Evolutionary conservation across 78 protist genomes (phyloP).

Genomic region (Guillardia theta): DNA sequence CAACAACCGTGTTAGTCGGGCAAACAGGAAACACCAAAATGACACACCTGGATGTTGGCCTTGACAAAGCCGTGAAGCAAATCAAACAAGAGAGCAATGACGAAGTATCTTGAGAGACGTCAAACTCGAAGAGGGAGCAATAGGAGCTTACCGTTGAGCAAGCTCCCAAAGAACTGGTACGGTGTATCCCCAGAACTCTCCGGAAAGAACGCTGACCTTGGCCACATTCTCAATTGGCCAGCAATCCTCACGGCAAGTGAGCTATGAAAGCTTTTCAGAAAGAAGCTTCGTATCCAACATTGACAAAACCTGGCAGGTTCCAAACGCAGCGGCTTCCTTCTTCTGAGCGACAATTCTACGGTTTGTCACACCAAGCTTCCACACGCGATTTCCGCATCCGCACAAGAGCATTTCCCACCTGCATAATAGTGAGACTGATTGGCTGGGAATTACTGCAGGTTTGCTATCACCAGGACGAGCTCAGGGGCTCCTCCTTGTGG

Average conservation of each 20-base stretch:
- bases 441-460: not conserved
- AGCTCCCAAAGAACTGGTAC: not conserved
- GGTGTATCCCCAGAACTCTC: constrained; percentile 4
- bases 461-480: not conserved
- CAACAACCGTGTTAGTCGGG: too few species aligned
- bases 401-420: constrained; percentile 5
- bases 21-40: too few species aligned
- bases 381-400: not conserved
- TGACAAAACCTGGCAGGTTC: not conserved
- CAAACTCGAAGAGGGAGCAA: not conserved
- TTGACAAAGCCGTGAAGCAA: not conserved
- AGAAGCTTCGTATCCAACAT: not conserved
- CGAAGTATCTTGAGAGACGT: not conserved
- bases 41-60: not conserved
- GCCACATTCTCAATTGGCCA: constrained; percentile 26
- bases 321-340: not conserved
- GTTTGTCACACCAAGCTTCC: not conserved
- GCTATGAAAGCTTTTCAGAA: not conserved
- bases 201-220: not conserved
- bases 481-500: not conserved
- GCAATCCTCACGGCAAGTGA: not conserved
- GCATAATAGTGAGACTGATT: not conserved
- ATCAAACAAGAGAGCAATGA: not conserved
- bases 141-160: too few species aligned
- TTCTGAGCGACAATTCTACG: not conserved